Base-by-base conservation (phyloP, 257 asterid species). In the Misopates orontium region DNA sequence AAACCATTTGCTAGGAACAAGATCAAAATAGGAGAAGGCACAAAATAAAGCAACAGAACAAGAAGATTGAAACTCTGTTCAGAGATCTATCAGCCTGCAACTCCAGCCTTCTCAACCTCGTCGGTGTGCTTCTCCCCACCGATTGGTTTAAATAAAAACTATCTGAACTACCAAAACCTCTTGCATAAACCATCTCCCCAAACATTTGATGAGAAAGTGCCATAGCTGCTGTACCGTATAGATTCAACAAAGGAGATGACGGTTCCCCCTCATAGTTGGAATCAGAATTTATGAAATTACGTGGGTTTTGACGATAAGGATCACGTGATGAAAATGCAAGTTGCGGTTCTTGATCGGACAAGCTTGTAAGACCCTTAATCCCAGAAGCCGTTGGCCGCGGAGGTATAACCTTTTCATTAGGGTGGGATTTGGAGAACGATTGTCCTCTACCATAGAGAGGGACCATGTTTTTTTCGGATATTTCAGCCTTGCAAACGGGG, bases 401-500 rank as follows among this genome's bases (percentile, higher is more conserved):
- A 20, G 92, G 96, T 54, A 90, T 83, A 36, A 60, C 61, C 24
- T 81, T 80, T 68, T 61, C 72, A 60, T 76, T 69, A 0, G 78
- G 52, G 58, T 71, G 82, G 5, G 85, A 55, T 62, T 82, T 84
- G 0, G 92, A 76, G 8, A 70, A 61, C 57, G 78, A 74, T 11
- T 62, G 71, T 16, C 96, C 96, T 4, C 85, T 75, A 20, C 96
- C 90, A n/a, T 85, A 90, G 2, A 90, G 78, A 63, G 97, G 96
- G 73, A 90, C 88, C 67, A 90, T 71, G 19, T 84, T 75, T 71
- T 75, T 82, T 6, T 69, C 81, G 7, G 95, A 85, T 51, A 90
- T 81, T 74, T 84, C 85, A 5, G 97, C 81, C 85, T 90, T 85
- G 95, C 97, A 90, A 71, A 90, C 78, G 0, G 97, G 97, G 74